Base-by-base conservation (phyloP, 1,284 basidiomycete species). In the Prillingera fragicola region DNA sequence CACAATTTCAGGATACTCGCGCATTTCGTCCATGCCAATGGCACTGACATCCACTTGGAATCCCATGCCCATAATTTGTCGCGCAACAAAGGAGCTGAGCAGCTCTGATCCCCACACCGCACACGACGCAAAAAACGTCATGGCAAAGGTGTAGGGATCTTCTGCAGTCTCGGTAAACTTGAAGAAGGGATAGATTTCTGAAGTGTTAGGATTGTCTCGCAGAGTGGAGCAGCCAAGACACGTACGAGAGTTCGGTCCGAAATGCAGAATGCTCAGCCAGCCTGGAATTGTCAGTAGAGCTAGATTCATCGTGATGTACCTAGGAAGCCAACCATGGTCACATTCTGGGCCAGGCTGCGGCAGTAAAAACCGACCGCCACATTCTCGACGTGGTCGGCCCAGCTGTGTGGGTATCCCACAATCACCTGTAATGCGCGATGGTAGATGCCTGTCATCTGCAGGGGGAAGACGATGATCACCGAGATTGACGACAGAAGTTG, bases 151-250 rank as follows among this genome's bases (percentile, higher is more conserved):
- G 62, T 78, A 79, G 3, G 76, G 76, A 52, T 78, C 76, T 39
- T 71, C 70, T n/a, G 64, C 59, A 1, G 60, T 69, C 43, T 57
- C 72, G 45, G 55, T 67, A 56, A 78, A 78, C 14, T 71, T 63
- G 61, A 79, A 79, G 67, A 78, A 78, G 2, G 78, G 77, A 57
- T 78, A 79, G 35, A 78, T 70, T 14, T 71, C 62, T 59, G 55
- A 22, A 42, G 14, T 24, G 12, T 22, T 12, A 38, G 17, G 12
- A 38, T 13, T 14, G 10, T 28, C 27, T 28, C 27, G 15, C 27
- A 28, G 27, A 28, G n/a, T n/a, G n/a, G n/a, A n/a, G n/a, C 12
- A 4, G 17, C 18, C 15, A 15, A 22, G 19, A 43, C n/a, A n/a
- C 59, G 41, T 25, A 67, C 66, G 69, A 8, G 61, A 56, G 52